Evolutionary conservation across 1,284 basidiomycete genomes (phyloP).

Genomic region (Cystobasidium slooffiae): DNA sequence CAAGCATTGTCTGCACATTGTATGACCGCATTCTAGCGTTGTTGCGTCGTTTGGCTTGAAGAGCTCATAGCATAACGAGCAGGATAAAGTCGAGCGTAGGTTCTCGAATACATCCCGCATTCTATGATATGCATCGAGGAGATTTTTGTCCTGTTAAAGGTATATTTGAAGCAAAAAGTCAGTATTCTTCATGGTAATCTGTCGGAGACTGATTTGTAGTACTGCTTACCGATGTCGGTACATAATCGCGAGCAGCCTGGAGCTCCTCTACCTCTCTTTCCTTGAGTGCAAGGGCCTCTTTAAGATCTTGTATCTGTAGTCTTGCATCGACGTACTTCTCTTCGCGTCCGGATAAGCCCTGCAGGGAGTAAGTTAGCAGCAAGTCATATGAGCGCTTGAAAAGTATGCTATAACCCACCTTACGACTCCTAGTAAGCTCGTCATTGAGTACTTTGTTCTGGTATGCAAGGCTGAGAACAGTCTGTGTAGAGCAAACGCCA

Average conservation of each 20-base stretch:
- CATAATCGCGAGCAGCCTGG: constrained; percentile 21
- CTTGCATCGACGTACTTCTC: constrained; percentile 36
- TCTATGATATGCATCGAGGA: constrained; percentile 18
- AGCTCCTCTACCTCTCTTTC: constrained; percentile 37
- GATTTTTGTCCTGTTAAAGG: constrained; percentile 20
- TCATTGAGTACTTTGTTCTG: constrained; percentile 41
- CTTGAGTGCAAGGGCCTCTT: constrained; percentile 32
- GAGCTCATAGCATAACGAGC: constrained; percentile 40
- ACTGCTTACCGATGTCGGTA: constrained; percentile 28
- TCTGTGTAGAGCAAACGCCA: constrained; percentile 8
- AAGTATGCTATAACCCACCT: constrained; percentile 1
- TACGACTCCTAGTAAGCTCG: constrained; percentile 19
- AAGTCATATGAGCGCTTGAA: neutral
- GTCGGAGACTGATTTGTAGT: neutral
- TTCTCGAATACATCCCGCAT: constrained; percentile 43
- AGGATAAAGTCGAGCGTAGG: constrained; percentile 18
- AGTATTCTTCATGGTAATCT: neutral
- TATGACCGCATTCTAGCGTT: constrained; percentile 42
- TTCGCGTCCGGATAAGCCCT: constrained; percentile 24
- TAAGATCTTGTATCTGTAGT: constrained; percentile 31
- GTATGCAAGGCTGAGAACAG: constrained; percentile 42
- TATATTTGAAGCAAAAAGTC: neutral
- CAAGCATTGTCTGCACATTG: constrained; percentile 32
- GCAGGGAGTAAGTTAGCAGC: neutral
- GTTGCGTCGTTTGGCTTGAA: constrained; percentile 24